A percentile compares a stretch with the other conserved stretches of the same genome.
These are phyloP conservation scores for Elymus sibiricus DNA, from an alignment of 176 grass and related monocot genomes.

Conservation along the genomic window DNA sequence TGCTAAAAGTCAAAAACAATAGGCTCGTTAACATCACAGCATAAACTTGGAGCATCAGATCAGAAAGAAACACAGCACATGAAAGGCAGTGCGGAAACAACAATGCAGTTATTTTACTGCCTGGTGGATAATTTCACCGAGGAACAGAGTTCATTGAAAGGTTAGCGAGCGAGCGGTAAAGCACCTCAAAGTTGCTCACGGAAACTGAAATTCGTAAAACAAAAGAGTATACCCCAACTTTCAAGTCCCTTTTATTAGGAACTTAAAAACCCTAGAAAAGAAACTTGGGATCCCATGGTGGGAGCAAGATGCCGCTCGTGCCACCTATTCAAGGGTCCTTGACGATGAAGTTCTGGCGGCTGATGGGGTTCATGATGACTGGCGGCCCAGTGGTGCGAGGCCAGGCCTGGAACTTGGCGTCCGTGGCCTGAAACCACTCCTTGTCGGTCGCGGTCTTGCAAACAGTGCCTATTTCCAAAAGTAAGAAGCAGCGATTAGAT, in stretches of 20 bases:
- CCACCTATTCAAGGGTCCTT: conserved; percentile 28
- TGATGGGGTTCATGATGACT: conserved; percentile 93
- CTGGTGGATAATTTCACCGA: conserved; percentile 5
- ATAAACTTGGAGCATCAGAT: neutral
- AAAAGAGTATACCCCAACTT: neutral
- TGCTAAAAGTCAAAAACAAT: neutral
- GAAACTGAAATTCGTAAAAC: neutral
- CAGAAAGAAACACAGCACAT: neutral
- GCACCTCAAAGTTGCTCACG: conserved; percentile 2
- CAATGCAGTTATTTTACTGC: conserved; percentile 29
- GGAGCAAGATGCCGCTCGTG: neutral
- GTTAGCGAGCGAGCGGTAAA: neutral
- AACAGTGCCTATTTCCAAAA: conserved; percentile 29
- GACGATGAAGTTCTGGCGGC: conserved; percentile 90
- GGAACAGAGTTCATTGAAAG: conserved; percentile 8
- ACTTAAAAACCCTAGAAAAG: conserved; percentile 3
- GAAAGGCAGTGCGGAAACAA: neutral
- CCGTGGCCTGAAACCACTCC: conserved; percentile 79
- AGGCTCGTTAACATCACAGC: neutral
- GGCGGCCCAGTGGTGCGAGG: conserved; percentile 81
- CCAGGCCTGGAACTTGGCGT: conserved; percentile 86
- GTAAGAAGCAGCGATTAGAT: neutral
- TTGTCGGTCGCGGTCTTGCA: conserved; percentile 61
- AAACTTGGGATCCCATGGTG: conserved; percentile 24
- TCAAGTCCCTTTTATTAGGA: conserved; percentile 19